These are phyloP conservation scores for Eremothecium cymbalariae DNA, from an alignment of 1,139 yeast species.

Conservation along the genomic window DNA sequence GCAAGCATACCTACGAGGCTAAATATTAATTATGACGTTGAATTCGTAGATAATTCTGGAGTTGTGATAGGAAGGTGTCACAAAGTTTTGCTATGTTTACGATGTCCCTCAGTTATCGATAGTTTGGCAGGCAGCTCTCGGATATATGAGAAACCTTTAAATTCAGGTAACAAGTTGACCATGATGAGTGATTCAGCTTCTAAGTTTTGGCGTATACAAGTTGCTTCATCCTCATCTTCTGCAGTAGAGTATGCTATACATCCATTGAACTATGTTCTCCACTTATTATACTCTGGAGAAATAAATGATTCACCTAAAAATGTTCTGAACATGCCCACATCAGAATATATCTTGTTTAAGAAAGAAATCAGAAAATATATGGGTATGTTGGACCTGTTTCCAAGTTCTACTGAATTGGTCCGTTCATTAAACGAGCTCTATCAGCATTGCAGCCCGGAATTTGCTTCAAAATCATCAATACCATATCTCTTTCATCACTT, in stretches of 20 bases:
- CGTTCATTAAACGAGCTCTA: background rate
- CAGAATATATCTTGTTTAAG: background rate
- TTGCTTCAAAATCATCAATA: background rate
- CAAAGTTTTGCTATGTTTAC: constrained; percentile 17
- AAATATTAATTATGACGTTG: constrained; percentile 40
- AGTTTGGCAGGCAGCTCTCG: no score
- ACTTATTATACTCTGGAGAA: background rate
- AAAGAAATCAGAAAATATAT: background rate
- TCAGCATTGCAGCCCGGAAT: background rate
- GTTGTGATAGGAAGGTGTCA: constrained; percentile 20
- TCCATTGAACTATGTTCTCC: background rate
- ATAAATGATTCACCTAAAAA: background rate
- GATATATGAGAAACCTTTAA: background rate
- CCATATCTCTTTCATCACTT: background rate
- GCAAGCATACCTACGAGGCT: no score
- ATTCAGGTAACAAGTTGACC: background rate
- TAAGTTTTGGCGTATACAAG: constrained; percentile 17
- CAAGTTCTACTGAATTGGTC: background rate
- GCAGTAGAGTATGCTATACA: background rate
- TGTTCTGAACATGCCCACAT: background rate
- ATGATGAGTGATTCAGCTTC: background rate
- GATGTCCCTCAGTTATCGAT: constrained; percentile 8
- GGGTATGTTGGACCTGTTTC: background rate
- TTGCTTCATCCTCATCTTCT: constrained; percentile 9
- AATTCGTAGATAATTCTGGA: constrained; percentile 12